Base-by-base conservation (phyloP, 352 stramenopile species). In the Phytophthora kernoviae region DNA sequence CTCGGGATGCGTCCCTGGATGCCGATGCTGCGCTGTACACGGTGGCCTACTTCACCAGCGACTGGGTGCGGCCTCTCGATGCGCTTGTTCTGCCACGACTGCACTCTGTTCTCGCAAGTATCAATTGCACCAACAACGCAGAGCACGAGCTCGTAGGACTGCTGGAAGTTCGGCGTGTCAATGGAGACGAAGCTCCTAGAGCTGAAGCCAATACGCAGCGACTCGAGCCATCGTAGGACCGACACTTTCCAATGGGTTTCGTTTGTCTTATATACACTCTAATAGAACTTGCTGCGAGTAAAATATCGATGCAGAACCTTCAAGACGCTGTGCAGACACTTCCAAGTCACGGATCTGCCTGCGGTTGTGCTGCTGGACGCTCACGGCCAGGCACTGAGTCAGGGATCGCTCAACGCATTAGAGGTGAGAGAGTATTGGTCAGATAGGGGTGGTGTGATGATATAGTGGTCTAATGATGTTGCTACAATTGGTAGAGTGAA, bases 31-130 rank as follows among this genome's bases (percentile, higher is more conserved):
- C 72, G 61, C 62, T 70, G 62, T 73, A 78, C 61, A 81, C 69
- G 58, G 55, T 68, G n/a, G 21, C 51, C 4, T 83, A 81, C 46
- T 68, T 88, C 20, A 76, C 72, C 9, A 82, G 72, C 43, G 68
- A 71, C 46, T 91, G 81, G 81, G 54, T 51, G 15, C 27, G 26
- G 8, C 54, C 77, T 5, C 36, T 78, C 21, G 73, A 87, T 27
- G 62, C 47, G n/a, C 17, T 74, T 4, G 41, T 77, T 4, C 34
- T 75, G 15, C 52, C 66, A 10, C 47, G 52, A 17, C 30, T 86
- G 21, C 24, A 55, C 4, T 14, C 41, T 0, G 30, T 72, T 5
- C n/a, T 77, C 5, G 47, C 42, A 5, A 15, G n/a, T 0, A 40
- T 61, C 15, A 68, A 77, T 33, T 40, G 7, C 5, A 33, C 44